Conservation (phyloP, 257 asterid species). For the Gardenia jasminoides region DNA sequence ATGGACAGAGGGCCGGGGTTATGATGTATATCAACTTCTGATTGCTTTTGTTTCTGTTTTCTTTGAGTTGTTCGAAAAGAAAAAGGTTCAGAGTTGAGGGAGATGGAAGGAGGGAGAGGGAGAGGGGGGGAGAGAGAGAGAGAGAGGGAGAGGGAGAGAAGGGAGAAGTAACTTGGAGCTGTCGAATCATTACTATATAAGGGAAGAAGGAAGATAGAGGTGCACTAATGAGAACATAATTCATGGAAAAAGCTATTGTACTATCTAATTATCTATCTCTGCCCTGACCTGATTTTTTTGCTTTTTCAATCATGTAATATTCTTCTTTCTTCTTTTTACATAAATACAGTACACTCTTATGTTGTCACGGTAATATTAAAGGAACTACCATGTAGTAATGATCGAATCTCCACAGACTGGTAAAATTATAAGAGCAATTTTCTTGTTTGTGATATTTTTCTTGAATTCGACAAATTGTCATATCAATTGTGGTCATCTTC, state of each 20-base stretch:
- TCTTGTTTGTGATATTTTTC: not conserved
- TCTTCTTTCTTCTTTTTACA: not conserved
- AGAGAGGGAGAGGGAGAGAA: slow-evolving; percentile 22
- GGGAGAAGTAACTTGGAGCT: slow-evolving; percentile 28
- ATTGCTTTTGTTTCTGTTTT: slow-evolving; percentile 29
- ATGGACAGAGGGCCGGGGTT: not conserved
- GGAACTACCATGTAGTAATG: too few species aligned
- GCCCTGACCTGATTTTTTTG: slow-evolving; percentile 24
- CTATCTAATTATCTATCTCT: slow-evolving; percentile 6
- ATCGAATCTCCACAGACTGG: too few species aligned
- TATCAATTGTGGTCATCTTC: not conserved
- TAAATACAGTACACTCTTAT: too few species aligned
- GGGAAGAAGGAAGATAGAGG: slow-evolving; percentile 22
- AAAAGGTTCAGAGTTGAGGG: not conserved
- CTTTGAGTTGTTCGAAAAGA: slow-evolving; percentile 17
- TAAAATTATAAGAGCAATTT: not conserved
- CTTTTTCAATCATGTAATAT: slow-evolving; percentile 1
- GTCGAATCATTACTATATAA: slow-evolving; percentile 46
- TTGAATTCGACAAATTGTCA: not conserved
- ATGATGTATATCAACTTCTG: slow-evolving; percentile 13
- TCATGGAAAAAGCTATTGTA: slow-evolving; percentile 33
- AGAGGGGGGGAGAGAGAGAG: slow-evolving; percentile 7
- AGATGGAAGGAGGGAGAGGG: slow-evolving; percentile 15
- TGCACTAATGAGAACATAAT: slow-evolving; percentile 9
- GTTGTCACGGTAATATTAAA: too few species aligned